A percentile compares a stretch with the other conserved stretches of the same genome.
Evolutionary conservation across 2,329 filamentous ascomycete species (phyloP).

Genomic region (Claviceps sp.): DNA sequence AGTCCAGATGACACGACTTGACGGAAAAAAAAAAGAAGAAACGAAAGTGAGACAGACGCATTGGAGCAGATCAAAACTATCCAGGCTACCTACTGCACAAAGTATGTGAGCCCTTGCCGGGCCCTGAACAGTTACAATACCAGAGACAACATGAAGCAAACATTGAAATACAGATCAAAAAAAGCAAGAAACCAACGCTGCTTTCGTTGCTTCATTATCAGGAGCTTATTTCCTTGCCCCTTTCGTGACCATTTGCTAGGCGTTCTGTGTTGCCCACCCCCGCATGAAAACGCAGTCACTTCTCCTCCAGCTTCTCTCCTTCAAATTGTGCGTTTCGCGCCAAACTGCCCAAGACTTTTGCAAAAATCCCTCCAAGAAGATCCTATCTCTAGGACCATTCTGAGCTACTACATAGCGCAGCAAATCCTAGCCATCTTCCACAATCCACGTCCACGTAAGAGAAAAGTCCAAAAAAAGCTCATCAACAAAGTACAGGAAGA

Average conservation of each 20-base stretch:
- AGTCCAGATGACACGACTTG: background rate
- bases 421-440: no score
- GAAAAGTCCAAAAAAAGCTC: background rate
- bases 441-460: background rate
- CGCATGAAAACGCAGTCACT: background rate
- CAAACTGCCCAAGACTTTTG: background rate
- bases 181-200: background rate
- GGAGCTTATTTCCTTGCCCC: background rate
- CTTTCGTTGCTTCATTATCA: slow-evolving; percentile 1
- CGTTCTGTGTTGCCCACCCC: background rate
- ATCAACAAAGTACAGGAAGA: no score
- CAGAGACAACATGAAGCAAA: background rate
- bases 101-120: background rate
- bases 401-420: no score
- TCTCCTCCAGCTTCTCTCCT: background rate
- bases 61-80: no score
- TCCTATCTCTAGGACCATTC: background rate
- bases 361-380: background rate
- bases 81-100: no score
- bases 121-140: background rate
- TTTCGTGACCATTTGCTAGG: no score
- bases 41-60: background rate
- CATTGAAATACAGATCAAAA: background rate
- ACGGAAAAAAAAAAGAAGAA: background rate
- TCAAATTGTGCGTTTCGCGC: background rate